Conservation (phyloP, 805 yeast genomes). For the Myxozyma sirexii region DNA sequence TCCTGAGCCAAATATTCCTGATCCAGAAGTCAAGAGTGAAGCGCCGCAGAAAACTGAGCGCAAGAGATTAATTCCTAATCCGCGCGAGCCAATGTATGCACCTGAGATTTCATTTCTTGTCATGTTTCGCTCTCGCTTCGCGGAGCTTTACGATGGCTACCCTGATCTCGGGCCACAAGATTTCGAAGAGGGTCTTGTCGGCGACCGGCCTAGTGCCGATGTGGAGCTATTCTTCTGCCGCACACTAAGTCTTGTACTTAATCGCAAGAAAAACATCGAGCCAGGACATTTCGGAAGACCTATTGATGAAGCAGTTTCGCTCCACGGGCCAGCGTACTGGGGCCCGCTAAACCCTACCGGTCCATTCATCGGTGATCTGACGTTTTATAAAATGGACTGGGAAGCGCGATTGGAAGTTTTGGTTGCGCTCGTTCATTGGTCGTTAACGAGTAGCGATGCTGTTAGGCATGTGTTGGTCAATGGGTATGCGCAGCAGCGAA, state of each 20-base stretch:
- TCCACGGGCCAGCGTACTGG: conserved; percentile 37
- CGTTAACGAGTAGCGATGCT: conserved; percentile 40
- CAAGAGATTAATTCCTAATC: conserved; percentile 13
- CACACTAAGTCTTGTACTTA: conserved; percentile 43
- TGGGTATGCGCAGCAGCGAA: conserved; percentile 14
- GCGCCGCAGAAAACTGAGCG: not conserved
- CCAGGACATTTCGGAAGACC: conserved; percentile 43
- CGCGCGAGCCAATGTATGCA: conserved; percentile 18
- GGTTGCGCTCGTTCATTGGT: conserved; percentile 42
- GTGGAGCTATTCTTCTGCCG: conserved; percentile 43
- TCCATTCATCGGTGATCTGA: conserved; percentile 33
- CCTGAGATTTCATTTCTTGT: conserved; percentile 35
- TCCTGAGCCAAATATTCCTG: not conserved
- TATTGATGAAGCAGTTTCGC: conserved; percentile 44
- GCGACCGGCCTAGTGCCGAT: conserved; percentile 33
- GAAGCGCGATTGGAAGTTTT: conserved; percentile 41
- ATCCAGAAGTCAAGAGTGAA: not conserved
- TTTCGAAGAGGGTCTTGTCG: conserved; percentile 43
- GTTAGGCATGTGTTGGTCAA: conserved; percentile 31
- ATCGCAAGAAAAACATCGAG: conserved; percentile 48
- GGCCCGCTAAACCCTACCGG: conserved; percentile 24
- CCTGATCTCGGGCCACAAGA: conserved; percentile 47
- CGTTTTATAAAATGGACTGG: conserved; percentile 41
- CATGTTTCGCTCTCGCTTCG: conserved; percentile 38
- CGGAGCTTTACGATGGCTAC: conserved; percentile 41